Conservation (phyloP, 139 green algal species). For the Picochlorum sp. region DNA sequence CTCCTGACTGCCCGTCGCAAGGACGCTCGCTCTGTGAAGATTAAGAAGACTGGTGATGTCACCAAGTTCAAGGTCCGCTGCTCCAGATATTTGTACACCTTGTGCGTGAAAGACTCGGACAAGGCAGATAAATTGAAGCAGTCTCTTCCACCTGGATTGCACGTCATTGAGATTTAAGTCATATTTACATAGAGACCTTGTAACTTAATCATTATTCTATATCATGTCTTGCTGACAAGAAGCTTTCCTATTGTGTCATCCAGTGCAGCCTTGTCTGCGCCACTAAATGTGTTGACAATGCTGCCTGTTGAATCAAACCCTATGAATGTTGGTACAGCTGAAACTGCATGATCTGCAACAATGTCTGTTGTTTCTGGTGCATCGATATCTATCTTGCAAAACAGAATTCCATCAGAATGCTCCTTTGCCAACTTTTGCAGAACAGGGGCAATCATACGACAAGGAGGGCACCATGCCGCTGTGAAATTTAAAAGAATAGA, state of each 20-base stretch:
- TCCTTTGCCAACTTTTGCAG: conserved; percentile 29
- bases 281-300: conserved; percentile 40
- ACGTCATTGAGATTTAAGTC: conserved; percentile 48
- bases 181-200: no score
- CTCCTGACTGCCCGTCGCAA: conserved; percentile 94
- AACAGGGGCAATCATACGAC: conserved; percentile 41
- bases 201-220: background rate
- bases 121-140: conserved; percentile 99
- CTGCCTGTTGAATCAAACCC: conserved; percentile 19
- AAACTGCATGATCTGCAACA: conserved; percentile 32
- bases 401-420: conserved; percentile 26
- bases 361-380: conserved; percentile 9
- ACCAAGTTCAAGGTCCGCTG: conserved; percentile 99
- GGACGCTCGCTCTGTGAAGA: conserved; percentile 91
- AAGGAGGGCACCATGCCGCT: conserved; percentile 2
- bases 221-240: background rate
- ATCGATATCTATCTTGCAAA: conserved; percentile 71
- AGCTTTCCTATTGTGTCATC: conserved; percentile 21
- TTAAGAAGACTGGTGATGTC: conserved; percentile 89
- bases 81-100: conserved; percentile 96
- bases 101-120: conserved; percentile 91
- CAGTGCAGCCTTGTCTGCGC: conserved; percentile 41
- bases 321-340: conserved; percentile 51
- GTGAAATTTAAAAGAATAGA: conserved; percentile 10
- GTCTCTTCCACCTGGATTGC: conserved; percentile 90